Evolutionary conservation across 2,329 filamentous ascomycete genomes (phyloP).

Genomic region (Sphaerulina vaccinii): DNA sequence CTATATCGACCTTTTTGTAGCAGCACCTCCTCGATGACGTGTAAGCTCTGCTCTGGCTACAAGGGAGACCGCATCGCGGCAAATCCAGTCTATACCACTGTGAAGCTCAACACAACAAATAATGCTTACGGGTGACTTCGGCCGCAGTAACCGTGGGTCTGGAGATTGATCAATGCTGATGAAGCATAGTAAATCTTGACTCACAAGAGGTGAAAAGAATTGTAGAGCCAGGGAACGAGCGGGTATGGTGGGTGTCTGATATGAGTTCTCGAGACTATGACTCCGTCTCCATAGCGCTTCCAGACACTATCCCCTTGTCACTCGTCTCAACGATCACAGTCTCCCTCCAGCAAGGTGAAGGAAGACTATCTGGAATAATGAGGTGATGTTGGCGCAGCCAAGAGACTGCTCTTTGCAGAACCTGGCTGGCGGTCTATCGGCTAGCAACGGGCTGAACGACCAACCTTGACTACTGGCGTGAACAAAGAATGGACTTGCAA

Average conservation of each 20-base stretch:
- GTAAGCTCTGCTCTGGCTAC: constrained; percentile 7
- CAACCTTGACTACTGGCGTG: not conserved
- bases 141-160: not conserved
- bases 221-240: constrained; percentile 1
- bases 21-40: constrained; percentile 7
- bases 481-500: constrained; percentile 6
- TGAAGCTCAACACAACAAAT: not conserved
- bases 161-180: not conserved
- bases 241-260: constrained; percentile 8
- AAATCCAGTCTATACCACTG: not conserved
- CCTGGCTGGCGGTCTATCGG: not conserved
- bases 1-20: constrained; percentile 1
- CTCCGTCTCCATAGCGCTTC: no score
- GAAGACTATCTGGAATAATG: no score
- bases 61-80: not conserved
- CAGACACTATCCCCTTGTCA: not conserved
- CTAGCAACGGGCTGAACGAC: no score
- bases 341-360: no score
- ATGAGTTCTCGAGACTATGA: no score
- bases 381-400: not conserved
- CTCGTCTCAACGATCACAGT: no score
- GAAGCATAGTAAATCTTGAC: not conserved
- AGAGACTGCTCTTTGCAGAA: no score
- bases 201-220: not conserved
- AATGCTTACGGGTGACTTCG: not conserved